Base-by-base conservation (phyloP, 257 asterid species). In the Forsythia viridissima region DNA sequence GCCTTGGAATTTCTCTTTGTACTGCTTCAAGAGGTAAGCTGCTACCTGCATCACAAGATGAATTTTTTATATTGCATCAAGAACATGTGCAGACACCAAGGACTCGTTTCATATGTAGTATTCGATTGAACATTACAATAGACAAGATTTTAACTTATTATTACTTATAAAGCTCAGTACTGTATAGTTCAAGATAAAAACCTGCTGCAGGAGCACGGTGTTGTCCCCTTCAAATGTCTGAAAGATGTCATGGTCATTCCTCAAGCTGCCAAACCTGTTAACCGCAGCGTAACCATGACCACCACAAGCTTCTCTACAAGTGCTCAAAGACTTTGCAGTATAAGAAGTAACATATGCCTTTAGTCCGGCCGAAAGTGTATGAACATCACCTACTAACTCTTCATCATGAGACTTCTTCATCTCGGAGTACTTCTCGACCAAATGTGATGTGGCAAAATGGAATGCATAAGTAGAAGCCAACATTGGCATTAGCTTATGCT, bases 271-370 rank as follows among this genome's bases (percentile, higher is more conserved):
- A 81, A 95, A 95, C 79, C 98, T 81, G 75, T 95, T 95, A 46
- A 95, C 97, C 75, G 99, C 98, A 21, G 99, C 99, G 86, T 95
- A 95, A 76, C 99, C 99, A 83, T 95, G 99, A 55, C 99, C 99
- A 40, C 99, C 99, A 85, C 98, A 93, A 76, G 99, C 87, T 86
- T 95, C 99, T 85, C 98, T 87, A 81, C 99, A 96, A 55, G 82
- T 86, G 84, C 97, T 96, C 86, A 96, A 80, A 20, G 99, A 90
- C 79, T 89, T 92, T 12, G 92, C 93, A 18, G 98, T 93, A 79
- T 84, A 96, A 79, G 97, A 87, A 78, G 99, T 96, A 73, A 96
- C 85, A 79, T 96, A 96, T n/a, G 99, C 90, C 88, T 96, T 96
- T 6, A 96, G 90, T 20, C 99, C 99, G 0, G 99, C 98, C 2